A percentile compares a stretch with the other conserved stretches of the same genome.
These are phyloP conservation scores for Didymosphaeria variabile DNA, from an alignment of 2,329 filamentous ascomycete genomes.

Conservation along the genomic window DNA sequence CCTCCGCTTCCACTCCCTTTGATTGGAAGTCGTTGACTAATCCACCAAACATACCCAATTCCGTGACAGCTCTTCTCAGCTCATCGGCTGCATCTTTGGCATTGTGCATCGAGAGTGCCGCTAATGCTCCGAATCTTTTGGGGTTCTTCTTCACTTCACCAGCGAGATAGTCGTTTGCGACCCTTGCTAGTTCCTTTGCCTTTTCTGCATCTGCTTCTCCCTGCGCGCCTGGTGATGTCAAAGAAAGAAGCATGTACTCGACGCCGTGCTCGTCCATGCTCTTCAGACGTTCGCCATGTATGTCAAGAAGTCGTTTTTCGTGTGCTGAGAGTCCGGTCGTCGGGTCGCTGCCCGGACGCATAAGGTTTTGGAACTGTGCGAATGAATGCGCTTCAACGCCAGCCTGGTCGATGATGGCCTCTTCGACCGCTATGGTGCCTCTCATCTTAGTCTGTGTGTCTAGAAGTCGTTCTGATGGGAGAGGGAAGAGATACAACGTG, in stretches of 20 bases:
- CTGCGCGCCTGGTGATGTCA: slow-evolving; percentile 40
- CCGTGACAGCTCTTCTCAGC: slow-evolving; percentile 39
- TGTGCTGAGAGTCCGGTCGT: slow-evolving; percentile 34
- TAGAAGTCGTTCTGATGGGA: background rate
- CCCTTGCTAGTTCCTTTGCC: slow-evolving; percentile 33
- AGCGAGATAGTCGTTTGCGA: slow-evolving; percentile 40
- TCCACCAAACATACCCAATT: slow-evolving; percentile 68
- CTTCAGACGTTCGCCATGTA: slow-evolving; percentile 38
- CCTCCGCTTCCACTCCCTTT: slow-evolving; percentile 37
- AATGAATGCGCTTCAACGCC: slow-evolving; percentile 37
- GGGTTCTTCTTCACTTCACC: slow-evolving; percentile 40
- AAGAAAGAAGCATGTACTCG: slow-evolving; percentile 41
- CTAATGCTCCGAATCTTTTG: slow-evolving; percentile 34
- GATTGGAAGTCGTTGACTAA: slow-evolving; percentile 57
- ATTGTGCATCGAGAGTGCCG: slow-evolving; percentile 46
- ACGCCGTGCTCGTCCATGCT: slow-evolving; percentile 41
- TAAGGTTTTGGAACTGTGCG: slow-evolving; percentile 38
- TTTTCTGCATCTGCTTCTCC: slow-evolving; percentile 35
- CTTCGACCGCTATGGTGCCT: slow-evolving; percentile 40
- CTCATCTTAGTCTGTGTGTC: slow-evolving; percentile 24
- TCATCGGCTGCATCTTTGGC: slow-evolving; percentile 42
- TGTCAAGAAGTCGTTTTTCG: slow-evolving; percentile 35
- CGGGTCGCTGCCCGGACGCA: slow-evolving; percentile 33
- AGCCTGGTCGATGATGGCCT: slow-evolving; percentile 40
- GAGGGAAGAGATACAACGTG: too few relatives aligned